Evolutionary conservation across 257 asterid genomes (phyloP), one percentile per base, ranked within the genome.

Genomic region (Solanum rostratum): DNA sequence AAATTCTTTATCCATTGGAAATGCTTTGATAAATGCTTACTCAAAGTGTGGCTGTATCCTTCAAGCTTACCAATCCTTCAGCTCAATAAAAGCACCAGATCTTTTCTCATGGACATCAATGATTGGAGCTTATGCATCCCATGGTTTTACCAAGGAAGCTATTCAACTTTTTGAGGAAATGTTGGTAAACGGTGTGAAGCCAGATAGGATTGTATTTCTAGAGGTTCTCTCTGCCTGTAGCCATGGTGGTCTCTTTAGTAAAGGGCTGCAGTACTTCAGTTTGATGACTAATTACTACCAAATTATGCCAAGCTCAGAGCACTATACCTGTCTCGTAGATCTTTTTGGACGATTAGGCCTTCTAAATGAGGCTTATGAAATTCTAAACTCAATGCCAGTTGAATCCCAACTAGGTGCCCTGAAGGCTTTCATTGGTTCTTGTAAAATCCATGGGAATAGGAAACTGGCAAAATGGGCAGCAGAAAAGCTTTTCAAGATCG

Each of bases 211-310:
- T 20, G 88, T 85, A 24, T 88, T 88, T 84, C 87, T 89, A 45
- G 89, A 71, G 85, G 88, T 89, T 84, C 85, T 88, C 81, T 86
- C 92, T 33, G 88, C 90, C 37, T 89, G 92, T 83, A 81, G 86
- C 46, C 89, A 89, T 54, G 85, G 89, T 29, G 92, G 92, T 53
- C 87, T 84, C 13, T 57, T 88, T 20, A 49, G 82, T 68, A 74
- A 83, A 78, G 92, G 92, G n/a, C n/a, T 88, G 73, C 76, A n/a
- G 19, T 89, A 88, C 85, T 86, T 87, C 41, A 80, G 22, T 20
- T 83, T 88, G 41, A 89, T 89, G 89, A 46, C 84, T 18, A 78
- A 86, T 24, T 33, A 13, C 66, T 86, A 87, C 85, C 62, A 85
- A 33, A 85, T 88, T 69, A 5, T 2, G 57, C 92, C 90, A 16